Base-by-base conservation (phyloP, 306 rosid genomes). In the Astragalus membranaceus region DNA sequence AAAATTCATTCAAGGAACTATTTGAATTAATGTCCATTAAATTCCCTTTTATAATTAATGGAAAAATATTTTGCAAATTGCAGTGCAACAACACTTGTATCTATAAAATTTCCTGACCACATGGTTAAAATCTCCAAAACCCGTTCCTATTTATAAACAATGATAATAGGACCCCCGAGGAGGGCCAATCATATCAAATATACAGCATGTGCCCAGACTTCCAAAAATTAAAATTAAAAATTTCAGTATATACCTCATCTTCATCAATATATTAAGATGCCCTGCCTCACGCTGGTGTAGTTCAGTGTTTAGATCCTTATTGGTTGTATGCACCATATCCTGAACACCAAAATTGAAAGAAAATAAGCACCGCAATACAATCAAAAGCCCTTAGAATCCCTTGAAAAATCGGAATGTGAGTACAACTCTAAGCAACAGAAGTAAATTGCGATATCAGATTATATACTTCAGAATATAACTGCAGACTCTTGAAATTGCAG, bases 221-320 rank as follows among this genome's bases (percentile, higher is more conserved):
- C 10, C 5, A 48, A 37, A 75, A 63, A 79, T 73, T n/a, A 74
- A 75, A 71, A 53, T 7, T 30, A 66, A 70, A 50, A 20, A 20
- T 20, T 20, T 2, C 35, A 55, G 46, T 13, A 48, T 43, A 46
- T 73, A 93, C 98, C 98, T 94, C 78, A 81, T 82, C 83, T 87
- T 94, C 65, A 81, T 82, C 67, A 90, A 75, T 29, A 79, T 72
- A 84, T 90, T 79, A 54, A 94, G 87, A 69, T 87, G 79, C 73
- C 70, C 70, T 44, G 64, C 63, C 83, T 76, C 94, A 80, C 15
- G 78, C 36, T 77, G 71, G 53, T 67, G 66, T 47, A 29, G 59
- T 59, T 84, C 86, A 68, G 87, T 74, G 76, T 75, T 53, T 30
- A 8, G 73, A 62, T 70, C 73, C 81, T 65, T 75, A 26, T 64